Percentiles rank a stretch among this genome's conserved stretches.
Evolutionary conservation across 2,329 filamentous ascomycete species (phyloP).

Genomic region (Cladosporium sp.): DNA sequence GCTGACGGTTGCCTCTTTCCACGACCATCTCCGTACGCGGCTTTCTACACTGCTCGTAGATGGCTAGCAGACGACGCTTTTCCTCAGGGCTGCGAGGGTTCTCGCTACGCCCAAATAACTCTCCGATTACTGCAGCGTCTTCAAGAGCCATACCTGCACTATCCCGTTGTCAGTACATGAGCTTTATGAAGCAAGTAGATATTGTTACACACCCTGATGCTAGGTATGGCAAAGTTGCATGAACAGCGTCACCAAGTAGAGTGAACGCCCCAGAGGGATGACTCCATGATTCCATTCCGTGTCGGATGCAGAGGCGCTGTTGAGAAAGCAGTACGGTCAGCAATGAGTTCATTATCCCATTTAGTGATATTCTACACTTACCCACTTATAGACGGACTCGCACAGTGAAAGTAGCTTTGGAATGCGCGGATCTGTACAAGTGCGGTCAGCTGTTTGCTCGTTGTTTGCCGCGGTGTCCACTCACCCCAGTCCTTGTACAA

Average conservation of each 20-base stretch:
- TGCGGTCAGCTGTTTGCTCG: not conserved
- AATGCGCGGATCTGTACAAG: slow-evolving; percentile 45
- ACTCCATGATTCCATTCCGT: slow-evolving; percentile 58
- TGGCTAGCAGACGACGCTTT: slow-evolving; percentile 40
- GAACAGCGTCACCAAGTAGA: slow-evolving; percentile 63
- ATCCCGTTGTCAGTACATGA: not conserved
- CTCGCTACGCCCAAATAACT: slow-evolving; percentile 52
- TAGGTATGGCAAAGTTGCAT: slow-evolving; percentile 65
- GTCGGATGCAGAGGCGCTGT: slow-evolving; percentile 55
- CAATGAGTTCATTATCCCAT: not conserved
- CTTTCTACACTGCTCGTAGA: slow-evolving; percentile 61
- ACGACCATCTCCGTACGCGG: slow-evolving; percentile 62
- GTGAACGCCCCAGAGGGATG: slow-evolving; percentile 58
- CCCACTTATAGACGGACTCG: slow-evolving; percentile 61
- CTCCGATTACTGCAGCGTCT: slow-evolving; percentile 58
- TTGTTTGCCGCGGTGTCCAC: not conserved
- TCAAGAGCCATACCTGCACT: slow-evolving; percentile 61
- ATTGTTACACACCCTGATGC: slow-evolving; percentile 44
- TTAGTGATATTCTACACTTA: not conserved
- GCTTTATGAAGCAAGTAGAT: not conserved
- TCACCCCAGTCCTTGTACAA: slow-evolving; percentile 59
- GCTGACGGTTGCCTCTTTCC: slow-evolving; percentile 59
- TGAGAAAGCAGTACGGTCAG: not conserved
- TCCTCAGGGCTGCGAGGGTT: slow-evolving; percentile 41
- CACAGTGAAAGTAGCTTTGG: slow-evolving; percentile 59